phyloP scores from a whole-genome alignment of 805 yeast species.

The Metschnikowia lachancei region DNA sequence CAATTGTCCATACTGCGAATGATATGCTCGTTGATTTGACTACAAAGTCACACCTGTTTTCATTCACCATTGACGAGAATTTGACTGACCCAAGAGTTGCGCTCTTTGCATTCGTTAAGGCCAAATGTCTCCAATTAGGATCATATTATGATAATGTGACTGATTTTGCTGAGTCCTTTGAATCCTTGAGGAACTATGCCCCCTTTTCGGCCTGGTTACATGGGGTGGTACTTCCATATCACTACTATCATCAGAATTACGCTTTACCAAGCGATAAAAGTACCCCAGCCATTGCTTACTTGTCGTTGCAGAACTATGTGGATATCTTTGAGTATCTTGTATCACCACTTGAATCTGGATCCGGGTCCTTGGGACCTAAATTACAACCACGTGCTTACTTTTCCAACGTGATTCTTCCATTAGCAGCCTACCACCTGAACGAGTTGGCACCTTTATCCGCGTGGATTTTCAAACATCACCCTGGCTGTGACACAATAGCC shows the following conservation, averaged over 20 bases:
- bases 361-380: slow-evolving; percentile 14
- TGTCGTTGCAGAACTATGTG: slow-evolving; percentile 11
- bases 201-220: slow-evolving; percentile 28
- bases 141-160: slow-evolving; percentile 18
- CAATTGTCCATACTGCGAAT: slow-evolving; percentile 9
- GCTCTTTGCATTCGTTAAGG: slow-evolving; percentile 14
- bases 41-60: slow-evolving; percentile 2
- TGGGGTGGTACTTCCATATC: slow-evolving; percentile 30
- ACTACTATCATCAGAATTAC: slow-evolving; percentile 29
- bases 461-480: slow-evolving; percentile 23
- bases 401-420: slow-evolving; percentile 30
- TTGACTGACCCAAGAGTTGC: neutral
- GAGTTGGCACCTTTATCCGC: slow-evolving; percentile 26
- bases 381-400: slow-evolving; percentile 25
- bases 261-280: slow-evolving; percentile 16
- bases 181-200: slow-evolving; percentile 15
- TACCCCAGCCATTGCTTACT: slow-evolving; percentile 12
- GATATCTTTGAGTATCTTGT: slow-evolving; percentile 25
- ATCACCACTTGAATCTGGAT: slow-evolving; percentile 21
- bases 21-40: slow-evolving; percentile 9
- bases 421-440: slow-evolving; percentile 19
- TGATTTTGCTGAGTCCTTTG: slow-evolving; percentile 12
- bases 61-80: neutral
- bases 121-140: slow-evolving; percentile 17
- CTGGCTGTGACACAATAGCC: neutral